Conservation (phyloP, 140 eudicot genomes). For the Ambrosia hybrid region DNA sequence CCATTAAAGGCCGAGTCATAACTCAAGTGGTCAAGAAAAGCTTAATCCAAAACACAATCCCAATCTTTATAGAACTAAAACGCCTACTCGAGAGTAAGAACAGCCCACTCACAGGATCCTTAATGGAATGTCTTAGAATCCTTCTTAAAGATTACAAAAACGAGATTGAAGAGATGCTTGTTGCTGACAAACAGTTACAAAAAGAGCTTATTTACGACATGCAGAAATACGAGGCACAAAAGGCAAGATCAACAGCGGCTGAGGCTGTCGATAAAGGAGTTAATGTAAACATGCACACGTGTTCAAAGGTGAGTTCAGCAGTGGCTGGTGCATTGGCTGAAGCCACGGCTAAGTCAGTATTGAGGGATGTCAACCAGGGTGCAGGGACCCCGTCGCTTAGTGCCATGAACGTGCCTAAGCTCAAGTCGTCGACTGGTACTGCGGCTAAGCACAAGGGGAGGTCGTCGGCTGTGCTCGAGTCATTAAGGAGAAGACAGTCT, state of each 20-base stretch:
- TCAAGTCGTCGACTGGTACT: constrained; percentile 46
- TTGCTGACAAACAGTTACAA: constrained; percentile 90
- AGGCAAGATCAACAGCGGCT: constrained; percentile 66
- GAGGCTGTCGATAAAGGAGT: constrained; percentile 59
- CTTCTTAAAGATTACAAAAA: constrained; percentile 94
- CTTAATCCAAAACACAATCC: constrained; percentile 90
- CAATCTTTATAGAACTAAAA: constrained; percentile 90
- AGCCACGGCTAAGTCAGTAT: constrained; percentile 67
- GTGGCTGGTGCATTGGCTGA: constrained; percentile 73
- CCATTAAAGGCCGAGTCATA: constrained; percentile 68
- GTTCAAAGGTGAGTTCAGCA: constrained; percentile 67
- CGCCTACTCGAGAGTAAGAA: constrained; percentile 83
- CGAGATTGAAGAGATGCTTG: constrained; percentile 86
- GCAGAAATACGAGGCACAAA: constrained; percentile 67
- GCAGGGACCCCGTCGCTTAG: constrained; percentile 60
- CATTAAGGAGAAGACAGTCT: constrained; percentile 76
- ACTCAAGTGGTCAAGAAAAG: constrained; percentile 89
- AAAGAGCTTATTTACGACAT: constrained; percentile 86
- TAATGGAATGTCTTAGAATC: constrained; percentile 91
- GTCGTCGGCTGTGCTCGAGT: constrained; percentile 68
- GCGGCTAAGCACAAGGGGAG: constrained; percentile 28
- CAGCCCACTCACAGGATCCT: constrained; percentile 87
- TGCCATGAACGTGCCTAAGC: constrained; percentile 71
- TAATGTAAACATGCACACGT: constrained; percentile 29
- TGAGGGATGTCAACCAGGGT: constrained; percentile 71